These are phyloP conservation scores for Blepharisma japonicum DNA, from an alignment of 73 alveolate species.

Conservation along the genomic window DNA sequence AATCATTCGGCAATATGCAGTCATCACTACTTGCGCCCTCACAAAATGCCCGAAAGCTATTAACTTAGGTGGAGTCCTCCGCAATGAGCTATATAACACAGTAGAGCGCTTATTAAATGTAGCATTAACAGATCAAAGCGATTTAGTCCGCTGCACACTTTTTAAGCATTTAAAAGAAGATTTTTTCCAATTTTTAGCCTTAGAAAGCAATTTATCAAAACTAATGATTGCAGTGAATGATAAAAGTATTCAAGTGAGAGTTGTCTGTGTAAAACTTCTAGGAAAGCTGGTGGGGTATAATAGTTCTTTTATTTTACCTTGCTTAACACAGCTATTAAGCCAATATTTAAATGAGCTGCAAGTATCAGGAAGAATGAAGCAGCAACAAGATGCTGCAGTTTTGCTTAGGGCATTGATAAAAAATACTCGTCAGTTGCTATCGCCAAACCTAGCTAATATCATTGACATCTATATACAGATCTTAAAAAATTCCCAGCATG, in stretches of 20 bases:
- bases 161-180: constrained; percentile 56
- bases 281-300: constrained; percentile 61
- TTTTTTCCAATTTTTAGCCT: constrained; percentile 48
- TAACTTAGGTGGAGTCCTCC: constrained; percentile 53
- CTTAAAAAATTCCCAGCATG: constrained; percentile 47
- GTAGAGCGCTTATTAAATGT: constrained; percentile 58
- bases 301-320: constrained; percentile 55
- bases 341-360: constrained; percentile 46
- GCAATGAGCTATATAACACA: constrained; percentile 46
- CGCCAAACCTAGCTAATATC: constrained; percentile 45
- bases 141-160: constrained; percentile 61
- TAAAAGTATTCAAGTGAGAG: constrained; percentile 54
- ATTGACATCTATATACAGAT: constrained; percentile 42
- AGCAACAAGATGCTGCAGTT: constrained; percentile 58
- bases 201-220: constrained; percentile 47
- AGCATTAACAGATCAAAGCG: constrained; percentile 63
- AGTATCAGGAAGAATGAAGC: constrained; percentile 54
- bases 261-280: constrained; percentile 48
- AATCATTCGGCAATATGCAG: constrained; percentile 18
- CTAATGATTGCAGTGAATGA: constrained; percentile 68
- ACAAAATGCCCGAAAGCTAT: constrained; percentile 1
- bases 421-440: constrained; percentile 48
- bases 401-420: constrained; percentile 61
- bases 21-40: constrained; percentile 8
- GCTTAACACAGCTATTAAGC: constrained; percentile 54